These are phyloP conservation scores for Penicillium sp. DNA, from an alignment of 2,329 filamentous ascomycete species.

Conservation along the genomic window DNA sequence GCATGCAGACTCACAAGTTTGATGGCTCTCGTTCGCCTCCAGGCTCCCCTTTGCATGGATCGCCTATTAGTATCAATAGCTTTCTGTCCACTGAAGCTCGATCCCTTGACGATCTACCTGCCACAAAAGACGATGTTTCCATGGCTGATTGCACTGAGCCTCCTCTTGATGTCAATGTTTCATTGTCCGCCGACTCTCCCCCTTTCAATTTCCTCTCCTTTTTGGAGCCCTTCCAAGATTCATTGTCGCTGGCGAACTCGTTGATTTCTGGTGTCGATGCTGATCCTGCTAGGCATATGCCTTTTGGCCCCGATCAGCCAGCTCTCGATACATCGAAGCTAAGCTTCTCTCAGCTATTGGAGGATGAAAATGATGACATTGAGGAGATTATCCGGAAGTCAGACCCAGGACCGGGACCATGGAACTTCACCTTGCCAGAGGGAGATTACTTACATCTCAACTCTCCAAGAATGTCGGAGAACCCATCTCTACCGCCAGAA, in stretches of 20 bases:
- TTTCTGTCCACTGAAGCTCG: constrained; percentile 13
- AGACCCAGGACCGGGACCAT: constrained; percentile 31
- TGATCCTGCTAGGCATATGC: background rate
- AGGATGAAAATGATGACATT: constrained; percentile 47
- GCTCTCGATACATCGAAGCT: constrained; percentile 15
- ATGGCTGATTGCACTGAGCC: background rate
- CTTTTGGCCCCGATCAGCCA: constrained; percentile 8
- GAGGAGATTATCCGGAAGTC: constrained; percentile 54
- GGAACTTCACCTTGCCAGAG: constrained; percentile 39
- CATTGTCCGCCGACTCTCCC: constrained; percentile 16
- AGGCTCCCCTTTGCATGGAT: constrained; percentile 14
- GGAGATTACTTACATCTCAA: constrained; percentile 37
- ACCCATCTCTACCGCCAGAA: constrained; percentile 49
- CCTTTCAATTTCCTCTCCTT: constrained; percentile 19
- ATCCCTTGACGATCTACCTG: constrained; percentile 13
- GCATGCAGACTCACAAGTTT: constrained; percentile 1
- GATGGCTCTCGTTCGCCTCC: constrained; percentile 9
- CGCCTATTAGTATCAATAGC: constrained; percentile 17
- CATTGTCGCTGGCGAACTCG: constrained; percentile 12
- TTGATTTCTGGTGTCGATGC: constrained; percentile 8
- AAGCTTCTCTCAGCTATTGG: constrained; percentile 34
- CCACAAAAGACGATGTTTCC: constrained; percentile 2
- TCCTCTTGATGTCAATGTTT: constrained; percentile 10
- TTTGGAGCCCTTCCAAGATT: constrained; percentile 15
- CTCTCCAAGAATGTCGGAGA: constrained; percentile 41